Base-by-base conservation (phyloP, 495 filamentous ascomycete genomes). In the Penicillium salamii region DNA sequence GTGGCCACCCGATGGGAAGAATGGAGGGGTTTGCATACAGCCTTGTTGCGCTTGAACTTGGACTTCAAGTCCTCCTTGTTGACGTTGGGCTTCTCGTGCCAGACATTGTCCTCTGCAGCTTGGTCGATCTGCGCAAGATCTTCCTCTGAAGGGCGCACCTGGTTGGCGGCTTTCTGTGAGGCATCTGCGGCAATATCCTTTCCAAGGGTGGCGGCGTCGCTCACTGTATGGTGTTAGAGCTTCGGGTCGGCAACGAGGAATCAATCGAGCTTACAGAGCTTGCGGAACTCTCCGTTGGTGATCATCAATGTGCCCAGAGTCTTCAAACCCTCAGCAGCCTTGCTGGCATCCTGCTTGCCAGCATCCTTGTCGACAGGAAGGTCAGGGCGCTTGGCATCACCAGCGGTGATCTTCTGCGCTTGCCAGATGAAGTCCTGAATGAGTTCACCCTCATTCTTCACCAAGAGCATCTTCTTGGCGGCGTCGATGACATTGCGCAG, bases 341-440 rank as follows among this genome's bases (percentile, higher is more conserved):
- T 71, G 54, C 87, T 84, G 17, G 86, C 89, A 66, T 97, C 89
- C 58, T 91, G 87, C 65, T 86, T 78, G 3, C 87, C 88, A 4
- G 78, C 77, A 0, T 87, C 82, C 71, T 88, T 93, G 57, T 81
- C 78, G 38, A 96, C 55, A 0, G 91, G 86, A 2, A 82, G 77
- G 42, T 69, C 69, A 1, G 89, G 89, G 21, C 71, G 65, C 46
- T 72, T 61, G 7, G 85, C 75, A 41, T 80, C 67, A 43, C 76
- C 85, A n/a, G 77, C 70, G 31, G 57, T 59, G 31, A 96, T 82
- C 31, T 87, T 80, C 62, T 89, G 80, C 1, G 91, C 90, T 58
- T 95, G 85, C 85, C 86, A 98, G 74, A 97, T 90, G 68, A 97
- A 97, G 52, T 97, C 95, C 57, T 98, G 93, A 8, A 98, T 70